Evolutionary conservation across 768 basidiomycete genomes (phyloP), one percentile per base, ranked within the genome.

Genomic region (Kwoniella bestiolae): DNA sequence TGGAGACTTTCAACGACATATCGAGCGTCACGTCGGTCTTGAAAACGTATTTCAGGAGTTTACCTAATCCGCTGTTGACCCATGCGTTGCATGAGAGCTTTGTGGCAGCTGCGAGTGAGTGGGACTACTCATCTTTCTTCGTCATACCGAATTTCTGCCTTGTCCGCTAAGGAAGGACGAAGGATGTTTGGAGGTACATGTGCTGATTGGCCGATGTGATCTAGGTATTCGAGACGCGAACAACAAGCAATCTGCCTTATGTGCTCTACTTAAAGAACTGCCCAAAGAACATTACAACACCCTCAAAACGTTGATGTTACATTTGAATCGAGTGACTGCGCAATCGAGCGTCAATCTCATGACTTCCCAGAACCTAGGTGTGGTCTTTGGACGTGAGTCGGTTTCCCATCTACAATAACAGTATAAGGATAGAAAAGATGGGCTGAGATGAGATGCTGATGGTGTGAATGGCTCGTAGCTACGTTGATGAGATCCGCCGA

Each of bases 11-110:
- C 85, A 97, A 95, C 83, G 96, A 99, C 80, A 92, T 99, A 65
- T 93, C 91, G 80, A 93, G 92, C 66, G 88, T 97, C 66, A 99
- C 96, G 1, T 95, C 93, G 26, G 94, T 97, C 29, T 85, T 99
- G 76, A 98, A 99, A 84, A 91, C 89, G 35, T 98, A 97, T 83
- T 91, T 99, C 86, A 88, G 96, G 29, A 85, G 88, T n/a, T 83
- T 99, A 38, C 94, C 95, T 16, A 86, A 90, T 56, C 96, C 96
- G 5, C 84, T 99, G 55, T 84, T 97, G 71, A 96, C 96, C 1
- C 91, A 88, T 76, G 90, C 90, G 59, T 85, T 96, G 8, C 94
- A 98, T 68, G 92, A 95, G 73, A 87, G 88, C 74, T 95, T 98
- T 78, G 89, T 96, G 70, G 79, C 85, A 32, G 90, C 92, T 18